Conservation (phyloP, 176 grass and related monocot genomes). For the bread wheat (Triticum aestivum) region IWGSC_CS_RefSeq_v2.1 NC_057796.1:230941473-230941972, state of each 20-base stretch:
- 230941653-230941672: background rate
- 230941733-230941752: background rate
- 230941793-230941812: background rate
- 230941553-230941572: background rate
- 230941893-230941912: fast-evolving
- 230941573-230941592: background rate
- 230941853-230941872: fast-evolving
- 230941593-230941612: background rate
- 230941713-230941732: background rate
- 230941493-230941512: background rate
- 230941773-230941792: background rate
- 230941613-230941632: background rate
- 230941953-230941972: background rate
- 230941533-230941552: background rate
- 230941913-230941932: background rate
- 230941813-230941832: background rate
- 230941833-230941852: background rate
- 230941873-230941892: background rate
- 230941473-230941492: background rate
- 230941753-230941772: too few relatives aligned
- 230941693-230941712: background rate
- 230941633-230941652: background rate
- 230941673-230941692: background rate
- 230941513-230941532: background rate
- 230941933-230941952: background rate